These are phyloP conservation scores for Aaosphaeria arxii DNA, from an alignment of 2,329 filamentous ascomycete genomes.

Conservation along the genomic window DNA sequence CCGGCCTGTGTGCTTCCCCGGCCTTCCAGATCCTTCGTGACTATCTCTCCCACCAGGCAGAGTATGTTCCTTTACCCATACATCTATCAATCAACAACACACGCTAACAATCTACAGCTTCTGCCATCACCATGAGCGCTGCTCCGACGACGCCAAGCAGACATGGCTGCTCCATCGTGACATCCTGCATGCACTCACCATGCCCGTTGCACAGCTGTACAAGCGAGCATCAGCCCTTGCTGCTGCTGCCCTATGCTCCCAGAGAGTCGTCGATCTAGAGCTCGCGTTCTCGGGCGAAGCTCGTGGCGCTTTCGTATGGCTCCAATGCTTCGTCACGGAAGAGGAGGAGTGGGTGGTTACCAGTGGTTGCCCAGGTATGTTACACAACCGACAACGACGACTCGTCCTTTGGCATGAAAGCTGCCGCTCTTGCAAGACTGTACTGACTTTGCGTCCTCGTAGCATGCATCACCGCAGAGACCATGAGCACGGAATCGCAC, in stretches of 20 bases:
- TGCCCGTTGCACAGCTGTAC: constrained; percentile 57
- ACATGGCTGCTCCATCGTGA: constrained; percentile 55
- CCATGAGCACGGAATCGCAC: constrained; percentile 47
- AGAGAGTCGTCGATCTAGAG: constrained; percentile 52
- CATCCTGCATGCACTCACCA: constrained; percentile 56
- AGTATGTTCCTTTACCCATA: constrained; percentile 28
- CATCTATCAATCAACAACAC: constrained; percentile 1
- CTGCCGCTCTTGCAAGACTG: constrained; percentile 3
- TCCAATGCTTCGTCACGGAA: constrained; percentile 57
- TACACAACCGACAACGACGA: neutral
- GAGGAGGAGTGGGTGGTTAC: constrained; percentile 58
- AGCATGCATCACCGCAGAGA: constrained; percentile 45
- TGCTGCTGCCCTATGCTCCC: constrained; percentile 46
- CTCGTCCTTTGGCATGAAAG: neutral
- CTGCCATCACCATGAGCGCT: constrained; percentile 40
- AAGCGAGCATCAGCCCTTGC: constrained; percentile 54
- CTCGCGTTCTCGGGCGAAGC: constrained; percentile 57
- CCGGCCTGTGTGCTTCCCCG: constrained; percentile 37
- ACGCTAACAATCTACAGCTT: constrained; percentile 33
- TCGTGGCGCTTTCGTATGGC: constrained; percentile 56
- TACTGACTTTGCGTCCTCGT: neutral
- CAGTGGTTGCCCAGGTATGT: constrained; percentile 49
- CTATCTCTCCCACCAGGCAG: constrained; percentile 39
- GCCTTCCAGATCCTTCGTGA: constrained; percentile 44
- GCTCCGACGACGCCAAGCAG: constrained; percentile 29